Percentiles rank a stretch among this genome's conserved stretches.
Evolutionary conservation across 805 yeast species (phyloP).

Genomic region (Barnettozyma vustinii): DNA sequence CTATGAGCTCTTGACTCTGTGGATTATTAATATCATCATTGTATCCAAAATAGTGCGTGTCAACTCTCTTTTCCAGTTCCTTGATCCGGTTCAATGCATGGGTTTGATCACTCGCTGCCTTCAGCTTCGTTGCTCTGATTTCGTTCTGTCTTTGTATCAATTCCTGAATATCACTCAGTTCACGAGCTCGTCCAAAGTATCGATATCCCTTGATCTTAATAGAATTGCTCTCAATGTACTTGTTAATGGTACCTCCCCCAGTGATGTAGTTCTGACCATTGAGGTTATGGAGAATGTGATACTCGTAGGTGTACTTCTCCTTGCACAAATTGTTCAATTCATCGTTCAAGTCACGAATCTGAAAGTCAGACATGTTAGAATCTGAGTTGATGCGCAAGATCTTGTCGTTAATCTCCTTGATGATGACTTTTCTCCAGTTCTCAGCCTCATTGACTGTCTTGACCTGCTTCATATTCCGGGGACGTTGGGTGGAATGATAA

Average conservation of each 20-base stretch:
- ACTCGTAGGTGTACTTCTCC: conserved; percentile 77
- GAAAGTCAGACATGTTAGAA: conserved; percentile 47
- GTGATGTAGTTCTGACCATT: conserved; percentile 68
- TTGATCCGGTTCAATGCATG: conserved; percentile 14
- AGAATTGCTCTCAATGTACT: conserved; percentile 14
- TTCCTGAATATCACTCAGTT: conserved; percentile 65
- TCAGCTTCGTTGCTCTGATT: conserved; percentile 16
- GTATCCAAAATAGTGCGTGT: conserved; percentile 39
- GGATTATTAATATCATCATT: conserved; percentile 24
- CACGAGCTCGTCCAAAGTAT: conserved; percentile 81
- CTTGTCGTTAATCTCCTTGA: conserved; percentile 57
- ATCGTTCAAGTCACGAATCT: conserved; percentile 71
- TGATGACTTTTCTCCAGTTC: conserved; percentile 57
- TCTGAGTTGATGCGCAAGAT: conserved; percentile 58
- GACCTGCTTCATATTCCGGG: conserved; percentile 51
- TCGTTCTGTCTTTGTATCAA: conserved; percentile 33
- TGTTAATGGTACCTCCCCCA: conserved; percentile 13
- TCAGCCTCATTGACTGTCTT: conserved; percentile 58
- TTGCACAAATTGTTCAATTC: conserved; percentile 57
- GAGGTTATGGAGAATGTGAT: conserved; percentile 50
- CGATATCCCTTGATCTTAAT: conserved; percentile 27
- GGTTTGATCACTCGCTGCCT: conserved; percentile 17
- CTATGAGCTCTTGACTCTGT: background rate
- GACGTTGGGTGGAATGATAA: conserved; percentile 52
- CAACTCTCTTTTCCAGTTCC: conserved; percentile 26